Percentiles rank a stretch among this genome's conserved stretches.
Conservation (phyloP, 2,329 filamentous ascomycete species). For the Pyrenochaeta sp. region DNA sequence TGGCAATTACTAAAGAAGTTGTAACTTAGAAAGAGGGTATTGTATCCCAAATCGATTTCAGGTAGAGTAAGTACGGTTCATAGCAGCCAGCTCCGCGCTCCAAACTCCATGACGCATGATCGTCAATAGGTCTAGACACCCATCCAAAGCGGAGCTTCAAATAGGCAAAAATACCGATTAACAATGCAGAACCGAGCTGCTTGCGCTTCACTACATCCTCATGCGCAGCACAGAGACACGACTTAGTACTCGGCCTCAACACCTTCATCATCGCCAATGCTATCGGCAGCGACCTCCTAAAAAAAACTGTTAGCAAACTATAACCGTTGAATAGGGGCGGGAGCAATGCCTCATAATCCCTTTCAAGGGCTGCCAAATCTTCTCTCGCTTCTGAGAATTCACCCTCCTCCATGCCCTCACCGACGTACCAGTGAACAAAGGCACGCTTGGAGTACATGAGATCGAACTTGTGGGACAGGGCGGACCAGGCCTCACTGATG, state of each 20-base stretch:
- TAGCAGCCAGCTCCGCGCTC: slow-evolving; percentile 22
- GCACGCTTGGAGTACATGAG: slow-evolving; percentile 99
- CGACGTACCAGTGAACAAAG: slow-evolving; percentile 99
- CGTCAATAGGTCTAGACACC: slow-evolving; percentile 22
- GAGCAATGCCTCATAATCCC: slow-evolving; percentile 76
- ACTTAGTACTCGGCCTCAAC: slow-evolving; percentile 89
- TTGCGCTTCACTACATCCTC: slow-evolving; percentile 25
- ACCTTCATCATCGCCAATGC: slow-evolving; percentile 84
- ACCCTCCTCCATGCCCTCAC: slow-evolving; percentile 99
- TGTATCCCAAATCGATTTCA: slow-evolving; percentile 33
- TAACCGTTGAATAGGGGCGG: neutral
- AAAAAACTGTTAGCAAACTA: slow-evolving; percentile 4
- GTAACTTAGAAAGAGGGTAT: slow-evolving; percentile 37
- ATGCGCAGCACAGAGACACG: slow-evolving; percentile 21
- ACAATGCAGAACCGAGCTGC: slow-evolving; percentile 35
- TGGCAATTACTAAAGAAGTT: slow-evolving; percentile 38
- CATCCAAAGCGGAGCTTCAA: slow-evolving; percentile 30
- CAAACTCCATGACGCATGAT: slow-evolving; percentile 28
- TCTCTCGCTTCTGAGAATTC: slow-evolving; percentile 99
- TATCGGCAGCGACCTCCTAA: slow-evolving; percentile 92
- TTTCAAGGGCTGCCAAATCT: slow-evolving; percentile 96
- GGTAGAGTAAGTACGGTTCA: slow-evolving; percentile 19
- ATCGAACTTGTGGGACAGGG: slow-evolving; percentile 97
- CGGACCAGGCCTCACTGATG: slow-evolving; percentile 97
- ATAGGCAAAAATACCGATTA: slow-evolving; percentile 31